Evolutionary conservation across 2,329 filamentous ascomycete species (phyloP), one percentile per base, ranked within the genome.

Genomic region (Leptographium wingfieldii): DNA sequence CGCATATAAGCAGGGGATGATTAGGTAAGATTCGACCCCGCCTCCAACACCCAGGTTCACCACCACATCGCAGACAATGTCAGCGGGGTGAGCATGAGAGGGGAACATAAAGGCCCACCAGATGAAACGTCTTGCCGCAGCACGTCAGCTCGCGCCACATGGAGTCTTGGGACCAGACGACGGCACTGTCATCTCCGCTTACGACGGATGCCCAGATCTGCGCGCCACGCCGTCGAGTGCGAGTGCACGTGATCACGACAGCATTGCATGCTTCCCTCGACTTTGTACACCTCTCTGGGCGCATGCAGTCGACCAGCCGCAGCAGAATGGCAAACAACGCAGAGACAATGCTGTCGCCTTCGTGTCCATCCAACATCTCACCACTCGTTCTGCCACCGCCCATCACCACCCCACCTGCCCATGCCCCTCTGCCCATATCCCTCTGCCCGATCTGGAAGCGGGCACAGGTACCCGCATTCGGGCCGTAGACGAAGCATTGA

Each of bases 401-500:
- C 29, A 4, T 54, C 29, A 19, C 51, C 29, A 33, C 25, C 74
- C 61, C 77, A 66, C 22, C 67, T 67, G 56, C 77, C 66, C 33
- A 68, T 35, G 66, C 4, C 67, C 65, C 22, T 22, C 67, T 67
- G 56, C 77, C 66, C 33, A 68, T 35, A 66, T 22, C 4, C 67
- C 25, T 72, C 70, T 0, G 74, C 69, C 7, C 68, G 68, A 9
- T 63, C 66, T 1, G 77, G 69, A 1, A 75, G 74, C 3, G 70
- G 57, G 73, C 71, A 66, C 76, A 79, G 1, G 75, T 75, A 5
- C 74, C 75, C 19, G 73, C 76, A 67, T 75, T 76, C 66, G 76
- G 74, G 64, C 73, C 73, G 65, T 78, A 78, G 65, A 78, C 78
- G 38, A 72, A 29, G 75, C 75, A 64, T 78, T 78, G 67, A 78